Evolutionary conservation across 805 yeast genomes (phyloP), one percentile per base, ranked within the genome.

Genomic region (Millerago galiae): DNA sequence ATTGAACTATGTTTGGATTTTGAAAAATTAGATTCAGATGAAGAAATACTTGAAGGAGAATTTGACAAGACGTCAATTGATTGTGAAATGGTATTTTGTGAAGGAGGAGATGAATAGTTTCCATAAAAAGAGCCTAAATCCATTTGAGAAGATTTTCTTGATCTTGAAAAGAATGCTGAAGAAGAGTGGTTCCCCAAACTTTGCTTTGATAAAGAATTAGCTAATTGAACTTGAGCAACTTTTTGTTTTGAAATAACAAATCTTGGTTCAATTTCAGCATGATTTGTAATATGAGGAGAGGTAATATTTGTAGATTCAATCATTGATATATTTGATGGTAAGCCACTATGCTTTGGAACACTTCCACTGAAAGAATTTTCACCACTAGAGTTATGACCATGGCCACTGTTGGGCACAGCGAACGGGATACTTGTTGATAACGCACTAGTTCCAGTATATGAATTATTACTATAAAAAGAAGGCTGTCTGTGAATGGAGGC

Each of bases 221-320:
- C 55, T 14, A 49, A 46, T 34, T 52, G 56, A 11, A 46, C 53
- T 15, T 51, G 56, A 21, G 51, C 80, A 18, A 81, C 77, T 41
- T 84, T 75, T 47, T 83, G 93, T 54, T 86, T 79, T 10, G 95
- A 84, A 32, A 89, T 83, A 38, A 89, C 79, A 57, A 89, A 88
- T 34, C 96, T 71, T 13, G 95, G 84, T 57, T 88, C 96, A n/a
- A 89, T 79, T 27, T 79, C 72, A 13, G 71, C 67, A 15, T 77
- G 63, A 16, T 65, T 55, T 33, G 67, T 57, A 6, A 83, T 83
- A 40, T 72, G 75, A 3, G 93, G 93, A 0, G 90, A 82, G 41
- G 79, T 79, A 43, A 84, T 77, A 45, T 79, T 77, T 43, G 78
- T 81, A 11, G 87, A 79, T 46, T 57, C 71, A 45, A 62, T 70